A percentile compares a stretch with the other conserved stretches of the same genome.
Evolutionary conservation across 257 asterid genomes (phyloP).

Genomic region (Jacaranda mimosifolia): DNA sequence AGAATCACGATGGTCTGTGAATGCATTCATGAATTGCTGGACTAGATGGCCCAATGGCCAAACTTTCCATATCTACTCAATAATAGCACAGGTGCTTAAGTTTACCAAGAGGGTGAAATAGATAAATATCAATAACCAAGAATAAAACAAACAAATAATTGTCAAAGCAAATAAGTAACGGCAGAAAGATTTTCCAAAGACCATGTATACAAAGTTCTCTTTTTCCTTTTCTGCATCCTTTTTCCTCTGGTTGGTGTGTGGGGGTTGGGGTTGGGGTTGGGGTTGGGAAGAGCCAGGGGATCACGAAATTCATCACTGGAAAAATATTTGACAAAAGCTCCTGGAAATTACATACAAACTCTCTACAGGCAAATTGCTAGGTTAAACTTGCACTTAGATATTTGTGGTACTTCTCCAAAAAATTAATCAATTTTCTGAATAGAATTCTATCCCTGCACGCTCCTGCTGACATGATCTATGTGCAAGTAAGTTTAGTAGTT

Average conservation of each 20-base stretch:
- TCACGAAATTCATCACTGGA: background rate
- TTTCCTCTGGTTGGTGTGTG: background rate
- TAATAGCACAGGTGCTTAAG: conserved; percentile 29
- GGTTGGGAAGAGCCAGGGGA: background rate
- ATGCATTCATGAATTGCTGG: conserved; percentile 96
- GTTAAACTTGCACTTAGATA: background rate
- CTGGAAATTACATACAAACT: conserved; percentile 20
- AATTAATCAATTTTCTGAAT: background rate
- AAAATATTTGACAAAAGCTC: background rate
- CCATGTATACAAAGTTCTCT: background rate
- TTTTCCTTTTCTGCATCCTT: background rate
- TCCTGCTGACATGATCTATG: conserved; percentile 9
- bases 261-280: background rate
- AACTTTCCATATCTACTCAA: conserved; percentile 84
- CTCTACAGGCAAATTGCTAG: conserved; percentile 5
- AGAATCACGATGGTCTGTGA: conserved; percentile 98
- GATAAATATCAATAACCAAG: background rate
- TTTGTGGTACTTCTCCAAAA: background rate
- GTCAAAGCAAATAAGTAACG: conserved; percentile 26
- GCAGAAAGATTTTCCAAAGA: conserved; percentile 8
- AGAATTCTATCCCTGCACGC: background rate
- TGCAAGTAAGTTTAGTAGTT: background rate
- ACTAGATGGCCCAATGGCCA: conserved; percentile 93
- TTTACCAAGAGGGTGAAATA: background rate
- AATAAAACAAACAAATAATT: background rate